Evolutionary conservation across 2,329 filamentous ascomycete species (phyloP), one percentile per base, ranked within the genome.

Genomic region (Aspergillus luchuensis): DNA sequence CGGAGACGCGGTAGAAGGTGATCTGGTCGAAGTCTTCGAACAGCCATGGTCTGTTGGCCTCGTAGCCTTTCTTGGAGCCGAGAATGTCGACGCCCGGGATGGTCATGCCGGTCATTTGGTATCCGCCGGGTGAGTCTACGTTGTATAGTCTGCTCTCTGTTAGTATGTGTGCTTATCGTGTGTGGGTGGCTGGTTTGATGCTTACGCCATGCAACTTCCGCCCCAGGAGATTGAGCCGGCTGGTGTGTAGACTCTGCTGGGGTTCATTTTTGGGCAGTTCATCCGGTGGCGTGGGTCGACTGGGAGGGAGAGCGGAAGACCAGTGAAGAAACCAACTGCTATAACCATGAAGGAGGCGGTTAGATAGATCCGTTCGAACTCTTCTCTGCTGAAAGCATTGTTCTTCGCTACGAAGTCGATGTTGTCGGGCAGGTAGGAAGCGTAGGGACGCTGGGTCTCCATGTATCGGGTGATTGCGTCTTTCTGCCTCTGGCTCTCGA

Each of bases 341-440:
- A 85, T 81, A 6, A 82, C 72, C 76, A 85, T 82, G 57, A 84
- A 78, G 7, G 77, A 77, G 25, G 80, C 79, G 3, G 74, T 81
- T 7, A 84, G 75, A 63, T 82, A 82, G 50, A 85, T 83, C 2
- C 82, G 74, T 45, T 82, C 78, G 3, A 85, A 73, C 60, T 84
- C 79, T 45, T 81, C 74, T 1, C 77, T 71, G 1, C 69, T 72
- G 59, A 86, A 80, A 3, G 81, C 83, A 63, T 85, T 85, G 69
- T 84, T 85, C 63, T 80, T 80, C 1, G 82, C 82, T 6, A 79
- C 71, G 58, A 89, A 89, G 1, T 82, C 78, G 43, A 88, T 78
- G 57, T 88, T 88, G 64, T 85, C 84, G 0, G 87, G 87, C 0
- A 89, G 77, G 68, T 87, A 89, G 0, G 84, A 81, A 0, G 87